Evolutionary conservation across 106 monocot genomes (phyloP), one percentile per base, ranked within the genome.

Genomic region (Iris macrosiphon): DNA sequence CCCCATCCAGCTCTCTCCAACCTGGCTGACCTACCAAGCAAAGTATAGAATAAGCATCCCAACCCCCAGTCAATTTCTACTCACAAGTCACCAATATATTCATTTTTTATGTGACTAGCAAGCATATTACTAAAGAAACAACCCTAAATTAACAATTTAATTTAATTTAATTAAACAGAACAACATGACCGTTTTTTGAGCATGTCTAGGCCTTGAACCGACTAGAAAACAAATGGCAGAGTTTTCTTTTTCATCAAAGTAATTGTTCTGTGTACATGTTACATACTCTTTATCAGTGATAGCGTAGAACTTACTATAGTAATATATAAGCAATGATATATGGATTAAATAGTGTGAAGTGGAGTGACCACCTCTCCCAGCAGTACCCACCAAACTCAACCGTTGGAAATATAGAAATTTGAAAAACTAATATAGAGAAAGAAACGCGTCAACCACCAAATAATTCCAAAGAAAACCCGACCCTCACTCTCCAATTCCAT

Each of bases 291-390:
- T n/a, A n/a, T n/a, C n/a, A n/a, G n/a, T n/a, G n/a, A n/a, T n/a
- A n/a, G n/a, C n/a, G n/a, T n/a, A n/a, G n/a, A n/a, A n/a, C n/a
- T n/a, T n/a, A n/a, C n/a, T n/a, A 5, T 3, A 1, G 0, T 26
- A 25, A 0, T n/a, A n/a, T n/a, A n/a, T n/a, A n/a, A n/a, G n/a
- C n/a, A n/a, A n/a, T n/a, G n/a, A n/a, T n/a, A n/a, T n/a, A n/a
- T n/a, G n/a, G n/a, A n/a, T n/a, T n/a, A n/a, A n/a, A n/a, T n/a
- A n/a, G n/a, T n/a, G n/a, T 59, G 69, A 52, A 59, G 62, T 52
- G 59, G 64, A 76, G 51, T 45, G 64, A 25, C 57, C 75, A 70
- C 57, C 69, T 69, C 54, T 55, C 59, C 35, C n/a, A 7, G n/a
- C n/a, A n/a, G 17, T 24, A 29, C 52, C 41, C 31, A 40, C 45